Conservation (phyloP, 495 filamentous ascomycete species). For the Podospora bellae-mahoneyi region DNA sequence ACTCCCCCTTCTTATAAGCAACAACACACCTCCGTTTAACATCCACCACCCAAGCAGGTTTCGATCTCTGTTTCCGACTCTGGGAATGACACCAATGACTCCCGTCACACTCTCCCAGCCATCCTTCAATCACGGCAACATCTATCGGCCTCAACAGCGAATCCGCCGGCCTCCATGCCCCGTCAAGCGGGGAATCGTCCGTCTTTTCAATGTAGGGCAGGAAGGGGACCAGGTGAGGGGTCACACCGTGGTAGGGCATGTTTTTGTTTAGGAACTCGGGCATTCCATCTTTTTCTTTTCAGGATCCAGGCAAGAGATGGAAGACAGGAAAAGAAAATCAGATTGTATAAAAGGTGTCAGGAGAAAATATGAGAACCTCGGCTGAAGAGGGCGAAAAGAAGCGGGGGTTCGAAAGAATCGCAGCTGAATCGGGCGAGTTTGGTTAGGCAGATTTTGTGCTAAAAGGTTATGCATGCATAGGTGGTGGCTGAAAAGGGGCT, state of each 20-base stretch:
- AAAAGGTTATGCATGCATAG: neutral
- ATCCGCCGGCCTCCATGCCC: constrained; percentile 12
- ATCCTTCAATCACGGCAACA: constrained; percentile 5
- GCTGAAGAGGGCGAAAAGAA: neutral
- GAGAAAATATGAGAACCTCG: neutral
- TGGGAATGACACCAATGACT: constrained; percentile 17
- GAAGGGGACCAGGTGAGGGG: constrained; percentile 16
- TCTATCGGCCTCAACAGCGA: constrained; percentile 16
- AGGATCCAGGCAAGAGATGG: neutral
- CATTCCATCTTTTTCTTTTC: neutral
- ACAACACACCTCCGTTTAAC: constrained; percentile 19
- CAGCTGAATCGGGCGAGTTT: neutral
- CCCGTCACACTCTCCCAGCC: constrained; percentile 21
- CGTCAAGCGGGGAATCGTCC: neutral
- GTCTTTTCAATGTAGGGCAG: constrained; percentile 25
- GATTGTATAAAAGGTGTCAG: too few relatives aligned
- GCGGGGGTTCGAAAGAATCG: neutral
- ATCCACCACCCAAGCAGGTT: constrained; percentile 20
- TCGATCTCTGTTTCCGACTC: neutral
- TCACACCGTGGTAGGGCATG: constrained; percentile 21
- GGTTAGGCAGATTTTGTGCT: neutral
- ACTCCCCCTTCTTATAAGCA: neutral
- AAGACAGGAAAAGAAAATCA: neutral
- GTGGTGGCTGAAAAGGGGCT: neutral
- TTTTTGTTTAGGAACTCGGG: neutral